Conservation (phyloP, 2,329 filamentous ascomycete species). For the Colletotrichum tropicale region DNA sequence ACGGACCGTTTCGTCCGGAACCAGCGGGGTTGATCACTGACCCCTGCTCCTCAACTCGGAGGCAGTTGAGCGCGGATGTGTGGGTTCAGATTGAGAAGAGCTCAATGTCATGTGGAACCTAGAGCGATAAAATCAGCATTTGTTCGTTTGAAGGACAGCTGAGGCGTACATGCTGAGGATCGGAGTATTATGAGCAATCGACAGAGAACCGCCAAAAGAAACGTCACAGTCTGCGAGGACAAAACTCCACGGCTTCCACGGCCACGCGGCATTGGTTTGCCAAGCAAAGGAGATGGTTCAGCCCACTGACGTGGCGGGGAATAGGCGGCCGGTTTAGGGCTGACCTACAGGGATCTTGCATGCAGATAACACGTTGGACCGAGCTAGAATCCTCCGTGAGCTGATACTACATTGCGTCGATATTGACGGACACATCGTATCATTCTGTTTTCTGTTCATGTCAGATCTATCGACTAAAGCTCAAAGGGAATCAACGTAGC, state of each 20-base stretch:
- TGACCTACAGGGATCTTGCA: background rate
- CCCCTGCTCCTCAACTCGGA: background rate
- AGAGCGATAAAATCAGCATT: background rate
- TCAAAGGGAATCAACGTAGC: background rate
- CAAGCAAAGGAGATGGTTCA: background rate
- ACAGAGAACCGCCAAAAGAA: background rate
- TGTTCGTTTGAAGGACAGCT: background rate
- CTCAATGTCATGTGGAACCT: background rate
- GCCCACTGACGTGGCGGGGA: slow-evolving; percentile 24
- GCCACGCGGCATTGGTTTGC: background rate
- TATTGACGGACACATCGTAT: background rate
- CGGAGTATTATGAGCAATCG: background rate
- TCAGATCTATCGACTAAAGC: background rate
- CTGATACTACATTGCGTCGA: background rate
- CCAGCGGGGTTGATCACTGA: background rate
- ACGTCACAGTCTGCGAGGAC: background rate
- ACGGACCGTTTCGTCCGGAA: background rate
- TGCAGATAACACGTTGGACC: background rate
- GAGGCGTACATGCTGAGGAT: background rate
- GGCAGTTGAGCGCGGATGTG: background rate
- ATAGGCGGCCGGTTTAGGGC: slow-evolving; percentile 12
- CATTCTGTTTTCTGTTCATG: background rate
- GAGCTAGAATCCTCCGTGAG: background rate
- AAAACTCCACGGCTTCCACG: background rate
- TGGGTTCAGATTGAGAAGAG: background rate